A percentile compares a stretch with the other conserved stretches of the same genome.
Conservation (phyloP, 371 early-diverging fungal genomes). For the Mucor mucedo region DNA sequence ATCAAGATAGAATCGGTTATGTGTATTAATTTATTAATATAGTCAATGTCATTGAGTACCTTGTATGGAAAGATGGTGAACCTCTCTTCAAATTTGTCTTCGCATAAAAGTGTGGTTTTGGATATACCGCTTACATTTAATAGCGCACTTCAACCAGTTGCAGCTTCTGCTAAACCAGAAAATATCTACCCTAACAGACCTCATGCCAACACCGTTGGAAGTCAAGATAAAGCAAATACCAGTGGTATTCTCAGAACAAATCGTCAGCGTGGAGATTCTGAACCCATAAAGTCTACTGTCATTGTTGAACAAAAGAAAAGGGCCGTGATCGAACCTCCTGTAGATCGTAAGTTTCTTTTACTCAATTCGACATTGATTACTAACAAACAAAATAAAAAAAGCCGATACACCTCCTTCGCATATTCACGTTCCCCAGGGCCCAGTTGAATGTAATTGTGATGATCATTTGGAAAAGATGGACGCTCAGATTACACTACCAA, state of each 20-base stretch:
- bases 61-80: constrained; percentile 24
- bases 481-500: constrained; percentile 56
- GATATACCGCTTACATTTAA: constrained; percentile 17
- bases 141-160: neutral
- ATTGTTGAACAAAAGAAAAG: neutral
- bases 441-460: constrained; percentile 67
- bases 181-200: neutral
- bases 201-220: constrained; percentile 25
- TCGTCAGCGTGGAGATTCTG: constrained; percentile 25
- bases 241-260: constrained; percentile 1
- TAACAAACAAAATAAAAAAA: neutral
- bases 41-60: constrained; percentile 30
- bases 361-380: too few relatives aligned
- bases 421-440: constrained; percentile 47
- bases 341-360: constrained; percentile 32
- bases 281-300: constrained; percentile 1
- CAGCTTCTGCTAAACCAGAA: neutral
- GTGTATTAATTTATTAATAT: neutral
- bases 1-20: neutral
- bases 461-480: constrained; percentile 71
- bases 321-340: neutral
- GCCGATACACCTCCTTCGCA: constrained; percentile 36
- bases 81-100: constrained; percentile 5
- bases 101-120: constrained; percentile 19
- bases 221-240: constrained; percentile 1